phyloP scores from a whole-genome alignment of 805 yeast species.

The Candida coleopterorum region DNA sequence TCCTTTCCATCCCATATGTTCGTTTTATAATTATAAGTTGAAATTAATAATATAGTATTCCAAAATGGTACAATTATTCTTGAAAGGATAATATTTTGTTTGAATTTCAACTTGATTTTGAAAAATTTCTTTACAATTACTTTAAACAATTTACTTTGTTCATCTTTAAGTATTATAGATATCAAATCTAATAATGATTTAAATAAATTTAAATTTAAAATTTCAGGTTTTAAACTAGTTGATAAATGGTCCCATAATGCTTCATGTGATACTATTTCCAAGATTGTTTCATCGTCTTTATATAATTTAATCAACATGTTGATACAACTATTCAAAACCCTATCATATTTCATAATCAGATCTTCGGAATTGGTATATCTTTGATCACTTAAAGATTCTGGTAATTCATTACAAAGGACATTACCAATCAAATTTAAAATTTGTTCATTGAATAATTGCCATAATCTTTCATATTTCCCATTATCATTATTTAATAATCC shows the following conservation, averaged over 20 bases:
- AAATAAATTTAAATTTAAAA: conserved; percentile 28
- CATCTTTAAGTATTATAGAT: conserved; percentile 15
- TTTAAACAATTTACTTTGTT: conserved; percentile 28
- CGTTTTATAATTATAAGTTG: conserved; percentile 30
- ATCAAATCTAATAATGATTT: conserved; percentile 22
- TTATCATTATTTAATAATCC: conserved; percentile 53
- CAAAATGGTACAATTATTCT: conserved; percentile 45
- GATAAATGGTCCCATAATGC: conserved; percentile 31
- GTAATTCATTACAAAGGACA: conserved; percentile 51
- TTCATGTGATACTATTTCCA: conserved; percentile 22
- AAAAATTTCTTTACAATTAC: conserved; percentile 41
- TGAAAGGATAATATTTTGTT: conserved; percentile 37
- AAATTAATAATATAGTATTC: conserved; percentile 40
- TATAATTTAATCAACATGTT: conserved; percentile 39
- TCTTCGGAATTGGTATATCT: conserved; percentile 66
- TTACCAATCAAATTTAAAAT: conserved; percentile 53
- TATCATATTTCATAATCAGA: conserved; percentile 54
- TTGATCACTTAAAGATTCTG: conserved; percentile 68
- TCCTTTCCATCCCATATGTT: conserved; percentile 54
- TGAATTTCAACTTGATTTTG: conserved; percentile 35
- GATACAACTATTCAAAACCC: conserved; percentile 51
- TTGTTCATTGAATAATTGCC: conserved; percentile 54
- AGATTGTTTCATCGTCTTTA: conserved; percentile 12
- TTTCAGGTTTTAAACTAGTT: conserved; percentile 17
- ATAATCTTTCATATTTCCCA: conserved; percentile 46